These are phyloP conservation scores for Graphiopsis chlorocephala DNA, from an alignment of 2,329 filamentous ascomycete species.

Conservation along the genomic window DNA sequence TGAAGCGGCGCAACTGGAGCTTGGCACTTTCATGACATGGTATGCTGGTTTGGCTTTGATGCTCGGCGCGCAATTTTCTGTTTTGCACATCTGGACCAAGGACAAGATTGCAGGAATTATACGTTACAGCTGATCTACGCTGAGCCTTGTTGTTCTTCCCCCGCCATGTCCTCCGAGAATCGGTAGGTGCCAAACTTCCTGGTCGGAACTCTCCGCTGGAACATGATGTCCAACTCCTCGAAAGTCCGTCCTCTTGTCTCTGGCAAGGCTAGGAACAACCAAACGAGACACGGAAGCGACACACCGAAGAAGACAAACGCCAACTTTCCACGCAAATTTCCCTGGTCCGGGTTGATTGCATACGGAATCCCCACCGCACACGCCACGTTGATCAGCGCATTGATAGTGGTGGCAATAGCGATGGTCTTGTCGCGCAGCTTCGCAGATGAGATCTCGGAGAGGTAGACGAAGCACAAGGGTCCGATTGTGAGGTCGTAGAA, in stretches of 20 bases:
- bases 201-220: slow-evolving; percentile 41
- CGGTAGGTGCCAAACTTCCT: slow-evolving; percentile 36
- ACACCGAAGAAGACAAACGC: slow-evolving; percentile 40
- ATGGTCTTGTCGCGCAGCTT: slow-evolving; percentile 85
- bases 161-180: not conserved
- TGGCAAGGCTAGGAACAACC: slow-evolving; percentile 50
- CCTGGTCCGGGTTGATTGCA: slow-evolving; percentile 17
- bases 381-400: slow-evolving; percentile 26
- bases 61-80: too few species aligned
- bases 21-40: not conserved
- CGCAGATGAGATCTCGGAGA: slow-evolving; percentile 57
- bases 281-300: slow-evolving; percentile 30
- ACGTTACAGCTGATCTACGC: not conserved
- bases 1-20: not conserved
- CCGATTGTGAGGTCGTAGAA: slow-evolving; percentile 23
- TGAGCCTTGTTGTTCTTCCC: not conserved
- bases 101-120: not conserved
- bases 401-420: slow-evolving; percentile 71
- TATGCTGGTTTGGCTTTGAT: not conserved
- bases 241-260: slow-evolving; percentile 54
- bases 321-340: not conserved
- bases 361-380: not conserved
- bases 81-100: too few species aligned
- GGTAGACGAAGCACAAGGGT: slow-evolving; percentile 11
- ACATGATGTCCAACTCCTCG: slow-evolving; percentile 57